These are phyloP conservation scores for Periglandula ipomoeae DNA, from an alignment of 2,329 filamentous ascomycete species.

Conservation along the genomic window DNA sequence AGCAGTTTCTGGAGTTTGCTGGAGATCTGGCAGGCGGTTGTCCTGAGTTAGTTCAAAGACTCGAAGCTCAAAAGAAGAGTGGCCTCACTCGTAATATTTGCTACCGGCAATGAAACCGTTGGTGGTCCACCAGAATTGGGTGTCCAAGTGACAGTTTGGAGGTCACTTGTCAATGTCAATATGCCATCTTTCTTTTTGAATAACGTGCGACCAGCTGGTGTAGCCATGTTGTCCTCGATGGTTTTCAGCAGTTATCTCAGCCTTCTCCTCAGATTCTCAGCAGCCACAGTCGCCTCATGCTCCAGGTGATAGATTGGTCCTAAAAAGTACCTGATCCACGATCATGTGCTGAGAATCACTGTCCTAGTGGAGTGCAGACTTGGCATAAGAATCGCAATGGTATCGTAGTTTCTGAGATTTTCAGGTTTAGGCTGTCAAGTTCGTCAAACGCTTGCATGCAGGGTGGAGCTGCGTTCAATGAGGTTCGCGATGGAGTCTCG, in stretches of 20 bases:
- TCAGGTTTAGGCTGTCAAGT: neutral
- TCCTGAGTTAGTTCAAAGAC: neutral
- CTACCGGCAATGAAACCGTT: slow-evolving; percentile 59
- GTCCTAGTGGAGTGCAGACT: neutral
- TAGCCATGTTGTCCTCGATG: slow-evolving; percentile 36
- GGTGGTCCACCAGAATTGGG: slow-evolving; percentile 57
- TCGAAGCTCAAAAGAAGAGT: slow-evolving; percentile 4
- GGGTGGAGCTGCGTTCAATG: neutral
- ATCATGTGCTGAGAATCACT: neutral
- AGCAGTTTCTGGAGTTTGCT: slow-evolving; percentile 83
- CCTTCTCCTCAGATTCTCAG: neutral
- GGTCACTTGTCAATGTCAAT: slow-evolving; percentile 65
- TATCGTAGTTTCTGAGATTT: neutral
- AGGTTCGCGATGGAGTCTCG: neutral
- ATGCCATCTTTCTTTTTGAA: slow-evolving; percentile 97
- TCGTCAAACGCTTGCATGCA: too few relatives aligned
- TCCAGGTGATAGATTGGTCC: neutral
- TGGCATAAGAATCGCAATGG: neutral
- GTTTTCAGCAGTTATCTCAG: neutral
- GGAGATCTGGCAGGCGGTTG: slow-evolving; percentile 54
- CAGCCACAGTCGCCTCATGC: slow-evolving; percentile 1
- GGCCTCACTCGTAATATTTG: slow-evolving; percentile 67
- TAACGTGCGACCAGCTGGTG: slow-evolving; percentile 56
- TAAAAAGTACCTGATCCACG: neutral
- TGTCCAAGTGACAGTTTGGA: slow-evolving; percentile 71